Evolutionary conservation across 148 eudicot genomes (phyloP), one percentile per base, ranked within the genome.

Genomic region (Amaranthus cruentus): DNA sequence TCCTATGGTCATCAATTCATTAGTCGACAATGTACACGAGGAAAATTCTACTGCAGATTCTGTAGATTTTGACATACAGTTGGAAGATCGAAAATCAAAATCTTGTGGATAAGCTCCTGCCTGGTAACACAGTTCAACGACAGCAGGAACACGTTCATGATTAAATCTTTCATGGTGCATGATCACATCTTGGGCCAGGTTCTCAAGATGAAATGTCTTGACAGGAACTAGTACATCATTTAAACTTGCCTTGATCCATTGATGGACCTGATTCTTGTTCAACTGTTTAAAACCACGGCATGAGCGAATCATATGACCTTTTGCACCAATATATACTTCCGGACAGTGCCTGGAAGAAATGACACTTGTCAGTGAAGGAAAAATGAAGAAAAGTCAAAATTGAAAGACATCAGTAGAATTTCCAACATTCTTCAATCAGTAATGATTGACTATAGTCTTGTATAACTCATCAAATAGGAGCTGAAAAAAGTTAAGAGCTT

Each of bases 291-390:
- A 81, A 79, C 93, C 97, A 62, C 61, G 11, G 74, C 98, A 95
- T 12, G 89, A 84, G 75, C 71, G 77, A 57, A 95, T 95, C 54
- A 82, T 66, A 53, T 95, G 98, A 71, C 98, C 98, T 69, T 69
- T 75, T 74, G 90, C 88, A n/a, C 93, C 97, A n/a, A 95, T 78
- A 82, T 86, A 83, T 73, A 95, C 97, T 84, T 95, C 98, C 2
- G 98, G 82, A 83, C 99, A 96, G 74, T 68, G 84, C 83, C 97
- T 95, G 92, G 62, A 74, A 76, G 55, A 47, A 75, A 43, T 74
- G 66, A 46, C 66, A 71, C 47, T 56, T 62, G 73, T 70, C 14
- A 73, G 44, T 75, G 21, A 38, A 9, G 52, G 53, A 65, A 65
- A 65, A 53, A 65, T 28, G 2, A 65, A 47, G 68, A 6, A 46